Base-by-base conservation (phyloP, 1,284 basidiomycete genomes). In the Heterobasidion irregulare region DNA sequence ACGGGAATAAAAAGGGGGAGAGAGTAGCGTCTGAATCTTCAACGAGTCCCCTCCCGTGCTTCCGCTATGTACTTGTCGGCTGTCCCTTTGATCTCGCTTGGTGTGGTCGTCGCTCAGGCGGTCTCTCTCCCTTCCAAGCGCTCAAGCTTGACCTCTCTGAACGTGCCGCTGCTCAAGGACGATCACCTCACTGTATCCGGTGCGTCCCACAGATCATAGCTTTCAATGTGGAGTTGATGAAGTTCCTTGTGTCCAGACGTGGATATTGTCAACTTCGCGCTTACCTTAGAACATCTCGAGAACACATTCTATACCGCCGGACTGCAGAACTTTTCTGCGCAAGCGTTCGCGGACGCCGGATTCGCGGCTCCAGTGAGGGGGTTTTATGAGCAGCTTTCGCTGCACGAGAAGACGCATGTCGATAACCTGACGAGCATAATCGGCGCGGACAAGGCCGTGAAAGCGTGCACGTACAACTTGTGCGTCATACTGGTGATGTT, bases 201-300 rank as follows among this genome's bases (percentile, higher is more conserved):
- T 26, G 26, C 26, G 26, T 26, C 26, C 4, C 26, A 26, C 26
- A 26, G 26, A 26, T 26, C 26, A 26, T 26, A 26, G 26, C 26
- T 26, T 26, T 26, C 26, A 26, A 26, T 26, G 26, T 26, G 26
- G 6, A 26, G 4, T 26, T 26, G 3, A 26, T 26, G 26, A 26
- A 26, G 26, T 26, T 5, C 26, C 26, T 26, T 26, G 4, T 26
- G 26, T 26, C 26, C 38, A 72, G 71, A 72, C 53, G 61, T 58
- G 26, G 53, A 66, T 57, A 72, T 79, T 57, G 69, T 80, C 56
- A 74, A 79, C 64, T 80, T 75, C 51, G 80, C 80, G 10, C 69
- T 83, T 50, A 79, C 75, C 41, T 73, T 84, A 36, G 82, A 85
- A 69, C 76, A 84, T 66, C 72, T 86, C 57, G 80, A 75, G 59